Evolutionary conservation across 179 eudicot genomes (phyloP).

Genomic region (Corrigiola litoralis): DNA sequence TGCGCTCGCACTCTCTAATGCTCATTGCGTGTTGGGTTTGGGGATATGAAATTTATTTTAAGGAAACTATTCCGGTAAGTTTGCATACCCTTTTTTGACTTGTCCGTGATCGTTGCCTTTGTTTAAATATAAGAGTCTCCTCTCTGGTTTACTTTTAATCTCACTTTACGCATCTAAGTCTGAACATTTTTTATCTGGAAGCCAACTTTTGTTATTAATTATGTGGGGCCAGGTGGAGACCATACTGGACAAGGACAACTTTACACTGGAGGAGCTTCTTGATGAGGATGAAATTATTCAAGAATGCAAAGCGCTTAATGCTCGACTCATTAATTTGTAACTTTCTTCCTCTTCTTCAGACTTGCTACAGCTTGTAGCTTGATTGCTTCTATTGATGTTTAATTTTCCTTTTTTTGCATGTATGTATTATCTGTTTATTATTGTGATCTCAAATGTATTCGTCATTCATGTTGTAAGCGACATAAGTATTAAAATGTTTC

Average conservation of each 20-base stretch:
- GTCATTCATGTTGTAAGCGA: too few relatives aligned
- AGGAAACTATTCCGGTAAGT: too few relatives aligned
- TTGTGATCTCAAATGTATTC: too few relatives aligned
- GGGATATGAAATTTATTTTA: too few relatives aligned
- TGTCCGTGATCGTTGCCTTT: not conserved
- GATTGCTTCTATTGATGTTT: not conserved
- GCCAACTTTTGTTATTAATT: not conserved
- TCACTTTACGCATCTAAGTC: not conserved
- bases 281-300: slow-evolving; percentile 95
- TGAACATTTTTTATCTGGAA: slow-evolving; percentile 1
- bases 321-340: slow-evolving; percentile 86
- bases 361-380: not conserved
- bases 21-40: too few relatives aligned
- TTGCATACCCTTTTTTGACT: not conserved
- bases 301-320: slow-evolving; percentile 93
- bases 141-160: not conserved
- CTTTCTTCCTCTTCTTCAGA: slow-evolving; percentile 3
- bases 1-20: too few relatives aligned
- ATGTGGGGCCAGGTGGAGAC: slow-evolving; percentile 70
- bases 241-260: slow-evolving; percentile 78
- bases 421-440: too few relatives aligned
- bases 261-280: slow-evolving; percentile 85
- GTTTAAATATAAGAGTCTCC: not conserved
- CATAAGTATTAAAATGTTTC: too few relatives aligned
- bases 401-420: too few relatives aligned